Evolutionary conservation across 2,329 filamentous ascomycete genomes (phyloP), one percentile per base, ranked within the genome.

Genomic region (Neoascochyta sp.): DNA sequence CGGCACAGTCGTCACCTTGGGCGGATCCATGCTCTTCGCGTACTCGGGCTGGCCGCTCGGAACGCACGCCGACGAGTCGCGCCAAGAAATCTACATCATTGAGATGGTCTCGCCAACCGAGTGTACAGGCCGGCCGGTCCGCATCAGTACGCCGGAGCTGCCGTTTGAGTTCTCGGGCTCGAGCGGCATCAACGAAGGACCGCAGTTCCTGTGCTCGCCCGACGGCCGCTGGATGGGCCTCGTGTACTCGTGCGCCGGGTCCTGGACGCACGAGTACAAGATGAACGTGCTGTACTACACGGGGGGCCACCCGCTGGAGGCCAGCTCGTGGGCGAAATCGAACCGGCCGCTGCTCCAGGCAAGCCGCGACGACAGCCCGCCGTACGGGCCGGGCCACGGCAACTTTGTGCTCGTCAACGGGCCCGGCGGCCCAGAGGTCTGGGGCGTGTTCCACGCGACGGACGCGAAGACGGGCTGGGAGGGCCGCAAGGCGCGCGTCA

Each of bases 211-310:
- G 2, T 50, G 43, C 25, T 51, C 50, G 1, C 62, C 60, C 1
- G 57, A 66, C 29, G 53, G 51, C 0, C 34, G 46, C 1, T 71
- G 67, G 67, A 47, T 42, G 9, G 68, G 68, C 2, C 41, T 71
- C n/a, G 67, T 62, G n/a, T 71, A 69, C 35, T 65, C 59, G 4
- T 70, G 67, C 38, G 64, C 65, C 0, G 68, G 66, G 2, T 62
- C 53, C 37, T 71, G 68, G 68, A 70, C 68, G 1, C 60, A 62
- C 25, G 61, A 70, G 33, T 70, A 70, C 49, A 70, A 70, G 41
- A 68, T 70, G 63, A 64, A 63, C n/a, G 58, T 65, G 0, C 45
- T 71, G 13, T 53, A 62, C 22, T 68, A 60, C 33, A 45, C 53
- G 0, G 66, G 65, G 9, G 63, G 64, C 1, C 57, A 67, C 33